Evolutionary conservation across 768 basidiomycete species (phyloP), one percentile per base, ranked within the genome.

Genomic region (Strobilomyces confusus): DNA sequence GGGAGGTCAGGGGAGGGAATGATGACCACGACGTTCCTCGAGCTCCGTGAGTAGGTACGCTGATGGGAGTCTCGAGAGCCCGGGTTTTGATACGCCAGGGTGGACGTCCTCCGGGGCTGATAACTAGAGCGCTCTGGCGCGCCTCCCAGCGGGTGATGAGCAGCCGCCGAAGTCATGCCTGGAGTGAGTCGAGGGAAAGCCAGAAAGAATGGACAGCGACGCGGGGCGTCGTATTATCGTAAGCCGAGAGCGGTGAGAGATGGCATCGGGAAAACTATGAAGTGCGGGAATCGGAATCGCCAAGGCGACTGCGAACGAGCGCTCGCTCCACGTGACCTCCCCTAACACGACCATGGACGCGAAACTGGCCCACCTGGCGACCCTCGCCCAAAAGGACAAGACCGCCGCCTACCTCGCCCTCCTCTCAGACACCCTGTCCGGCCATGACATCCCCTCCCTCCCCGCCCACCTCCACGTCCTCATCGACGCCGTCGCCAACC

Each of bases 321-420:
- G 6, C 29, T n/a, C n/a, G n/a, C n/a, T n/a, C n/a, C n/a, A n/a
- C n/a, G n/a, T n/a, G n/a, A n/a, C n/a, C n/a, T n/a, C 40, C 40
- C 40, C 46, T 47, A 17, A 29, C 4, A 19, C 11, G 4, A 29
- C 29, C n/a, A 49, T 90, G 88, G 86, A 91, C 42, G 67, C 68
- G 49, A 86, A 80, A 67, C 78, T 92, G 37, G 66, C 80, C 2
- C 83, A 87, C 57, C 76, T 85, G 50, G 73, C 80, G 1, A 58
- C 79, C 22, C 80, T 91, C 60, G 76, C 73, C 47, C 92, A 94
- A 71, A 93, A 92, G 63, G 91, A 95, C 73, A 92, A 92, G 63
- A 89, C 82, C 0, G 76, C 84, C 9, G 87, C 84, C 5, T 92
- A 86, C 62, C 76, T 84, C 38, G 70, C 84, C 17, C 77, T 92